phyloP scores from a whole-genome alignment of 2,329 filamentous ascomycete genomes.

The Lasiodiplodia gonubiensis region DNA sequence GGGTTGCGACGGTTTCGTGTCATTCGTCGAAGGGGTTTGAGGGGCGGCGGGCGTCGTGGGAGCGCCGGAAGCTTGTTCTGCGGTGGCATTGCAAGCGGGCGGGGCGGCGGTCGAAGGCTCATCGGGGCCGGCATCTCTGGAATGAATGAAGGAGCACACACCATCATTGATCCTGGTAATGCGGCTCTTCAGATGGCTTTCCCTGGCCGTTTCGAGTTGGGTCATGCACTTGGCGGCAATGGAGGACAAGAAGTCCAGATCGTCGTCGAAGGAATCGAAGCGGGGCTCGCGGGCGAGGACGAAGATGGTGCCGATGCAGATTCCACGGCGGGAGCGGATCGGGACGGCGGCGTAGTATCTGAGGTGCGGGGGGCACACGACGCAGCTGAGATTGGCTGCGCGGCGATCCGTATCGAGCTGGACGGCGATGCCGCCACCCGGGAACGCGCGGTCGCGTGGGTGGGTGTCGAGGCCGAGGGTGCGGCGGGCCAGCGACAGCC shows the following conservation, averaged over 20 bases:
- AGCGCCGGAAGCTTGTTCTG: background rate
- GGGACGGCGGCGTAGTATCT: constrained; percentile 30
- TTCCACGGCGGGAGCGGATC: constrained; percentile 27
- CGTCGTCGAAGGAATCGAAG: constrained; percentile 9
- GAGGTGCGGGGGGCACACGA: constrained; percentile 16
- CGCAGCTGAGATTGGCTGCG: constrained; percentile 20
- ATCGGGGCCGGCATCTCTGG: constrained; percentile 2
- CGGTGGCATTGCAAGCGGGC: background rate
- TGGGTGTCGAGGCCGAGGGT: constrained; percentile 12
- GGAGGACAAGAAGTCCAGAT: constrained; percentile 26
- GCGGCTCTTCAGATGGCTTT: constrained; percentile 28
- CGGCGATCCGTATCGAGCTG: constrained; percentile 9
- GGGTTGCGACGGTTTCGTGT: background rate
- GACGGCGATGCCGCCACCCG: constrained; percentile 17
- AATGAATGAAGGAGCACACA: constrained; percentile 24
- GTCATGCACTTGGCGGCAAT: constrained; percentile 30
- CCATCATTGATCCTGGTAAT: constrained; percentile 19
- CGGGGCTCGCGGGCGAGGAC: constrained; percentile 27
- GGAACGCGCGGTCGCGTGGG: constrained; percentile 18
- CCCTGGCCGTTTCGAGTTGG: constrained; percentile 30
- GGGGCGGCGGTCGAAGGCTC: background rate
- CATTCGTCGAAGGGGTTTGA: background rate
- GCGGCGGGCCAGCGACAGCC: constrained; percentile 26
- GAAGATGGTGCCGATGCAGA: constrained; percentile 32
- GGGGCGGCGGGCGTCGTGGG: background rate